Conservation (phyloP, 441 rosid species). For the Aquilaria agallochum region DNA sequence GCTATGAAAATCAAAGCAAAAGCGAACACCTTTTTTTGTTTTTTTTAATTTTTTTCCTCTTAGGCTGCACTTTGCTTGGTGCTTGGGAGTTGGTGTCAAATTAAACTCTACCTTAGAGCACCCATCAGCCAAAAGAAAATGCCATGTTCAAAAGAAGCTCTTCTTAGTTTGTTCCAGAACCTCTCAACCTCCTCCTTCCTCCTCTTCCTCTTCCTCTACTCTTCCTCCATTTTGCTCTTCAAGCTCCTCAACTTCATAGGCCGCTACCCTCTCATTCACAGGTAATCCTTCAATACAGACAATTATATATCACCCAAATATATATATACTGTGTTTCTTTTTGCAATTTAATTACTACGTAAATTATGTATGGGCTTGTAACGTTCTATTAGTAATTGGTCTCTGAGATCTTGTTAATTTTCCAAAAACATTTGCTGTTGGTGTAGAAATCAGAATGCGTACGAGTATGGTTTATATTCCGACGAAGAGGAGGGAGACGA, state of each 20-base stretch:
- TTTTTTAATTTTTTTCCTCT: neutral
- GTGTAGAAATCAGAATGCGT: conserved; percentile 50
- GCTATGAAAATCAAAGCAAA: conserved; percentile 12
- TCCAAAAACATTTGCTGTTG: neutral
- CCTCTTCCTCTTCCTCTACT: conserved; percentile 62
- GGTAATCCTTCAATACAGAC: conserved; percentile 24
- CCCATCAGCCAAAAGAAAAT: conserved; percentile 35
- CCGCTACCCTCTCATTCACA: conserved; percentile 54
- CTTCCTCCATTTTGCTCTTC: conserved; percentile 55
- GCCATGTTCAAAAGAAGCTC: conserved; percentile 79
- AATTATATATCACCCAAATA: too few relatives aligned
- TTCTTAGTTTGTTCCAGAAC: conserved; percentile 64
- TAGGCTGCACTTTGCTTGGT: conserved; percentile 23
- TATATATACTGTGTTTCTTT: too few relatives aligned
- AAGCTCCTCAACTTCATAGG: conserved; percentile 61
- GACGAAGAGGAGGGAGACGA: conserved; percentile 70
- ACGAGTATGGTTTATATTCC: conserved; percentile 42
- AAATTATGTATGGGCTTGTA: too few relatives aligned
- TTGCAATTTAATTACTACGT: too few relatives aligned
- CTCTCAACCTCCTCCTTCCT: conserved; percentile 65
- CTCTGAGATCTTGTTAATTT: too few relatives aligned
- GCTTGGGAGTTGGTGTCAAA: conserved; percentile 5
- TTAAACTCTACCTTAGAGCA: conserved; percentile 21
- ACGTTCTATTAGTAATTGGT: too few relatives aligned
- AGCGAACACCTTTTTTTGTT: conserved; percentile 10